Conservation (phyloP, 768 basidiomycete species). For the Xerocomellus amylosporus region DNA sequence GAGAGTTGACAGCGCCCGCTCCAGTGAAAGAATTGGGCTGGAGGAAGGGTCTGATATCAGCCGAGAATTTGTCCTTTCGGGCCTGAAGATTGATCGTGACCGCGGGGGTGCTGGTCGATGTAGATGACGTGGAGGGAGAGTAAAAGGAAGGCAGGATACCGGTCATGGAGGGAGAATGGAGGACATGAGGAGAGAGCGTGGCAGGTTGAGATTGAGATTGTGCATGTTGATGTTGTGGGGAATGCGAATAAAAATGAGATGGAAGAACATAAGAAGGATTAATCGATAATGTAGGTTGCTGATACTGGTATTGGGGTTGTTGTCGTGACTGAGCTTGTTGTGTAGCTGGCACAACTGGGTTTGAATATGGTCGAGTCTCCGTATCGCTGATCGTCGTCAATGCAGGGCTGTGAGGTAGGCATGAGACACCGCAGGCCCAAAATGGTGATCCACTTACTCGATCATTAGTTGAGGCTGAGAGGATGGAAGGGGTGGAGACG, state of each 20-base stretch:
- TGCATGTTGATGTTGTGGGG: constrained; percentile 28
- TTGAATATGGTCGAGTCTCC: constrained; percentile 44
- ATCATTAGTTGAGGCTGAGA: constrained; percentile 52
- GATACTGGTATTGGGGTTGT: constrained; percentile 39
- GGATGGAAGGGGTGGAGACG: constrained; percentile 27
- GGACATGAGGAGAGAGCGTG: constrained; percentile 67
- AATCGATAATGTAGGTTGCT: constrained; percentile 42
- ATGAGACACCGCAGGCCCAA: constrained; percentile 13
- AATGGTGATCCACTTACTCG: constrained; percentile 48
- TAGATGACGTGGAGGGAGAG: constrained; percentile 31
- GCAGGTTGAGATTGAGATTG: constrained; percentile 44
- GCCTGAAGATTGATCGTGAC: constrained; percentile 46
- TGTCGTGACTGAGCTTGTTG: constrained; percentile 35
- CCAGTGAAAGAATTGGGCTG: constrained; percentile 61
- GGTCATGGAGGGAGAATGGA: constrained; percentile 53
- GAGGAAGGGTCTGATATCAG: constrained; percentile 54
- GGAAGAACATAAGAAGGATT: constrained; percentile 41
- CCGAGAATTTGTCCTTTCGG: constrained; percentile 52
- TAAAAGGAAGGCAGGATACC: constrained; percentile 40
- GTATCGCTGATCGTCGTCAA: constrained; percentile 57
- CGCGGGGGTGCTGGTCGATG: constrained; percentile 25
- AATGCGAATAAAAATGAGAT: constrained; percentile 38
- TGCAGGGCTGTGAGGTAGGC: constrained; percentile 45
- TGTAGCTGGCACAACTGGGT: constrained; percentile 37
- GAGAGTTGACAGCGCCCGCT: constrained; percentile 61